phyloP scores from a whole-genome alignment of 441 rosid genomes.

The Dalechampia spathulata region DNA sequence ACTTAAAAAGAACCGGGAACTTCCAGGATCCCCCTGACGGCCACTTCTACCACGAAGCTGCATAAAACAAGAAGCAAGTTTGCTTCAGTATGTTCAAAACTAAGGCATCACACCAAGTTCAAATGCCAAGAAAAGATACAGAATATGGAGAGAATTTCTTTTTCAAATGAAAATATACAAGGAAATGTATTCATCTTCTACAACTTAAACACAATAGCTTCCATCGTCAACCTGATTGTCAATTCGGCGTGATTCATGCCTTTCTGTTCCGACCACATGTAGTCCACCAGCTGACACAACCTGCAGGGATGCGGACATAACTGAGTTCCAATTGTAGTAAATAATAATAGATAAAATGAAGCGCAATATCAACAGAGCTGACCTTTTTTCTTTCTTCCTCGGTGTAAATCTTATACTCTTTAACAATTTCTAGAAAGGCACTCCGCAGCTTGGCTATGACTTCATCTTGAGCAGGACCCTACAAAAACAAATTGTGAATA shows the following conservation, averaged over 20 bases:
- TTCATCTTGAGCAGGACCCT: slow-evolving; percentile 95
- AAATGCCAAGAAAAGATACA: too few species aligned
- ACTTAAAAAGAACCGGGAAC: slow-evolving; percentile 94
- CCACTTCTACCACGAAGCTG: slow-evolving; percentile 96
- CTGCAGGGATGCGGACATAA: slow-evolving; percentile 31
- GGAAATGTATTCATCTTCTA: too few species aligned
- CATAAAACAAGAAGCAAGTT: slow-evolving; percentile 12
- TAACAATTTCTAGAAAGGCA: slow-evolving; percentile 66
- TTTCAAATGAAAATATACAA: slow-evolving; percentile 2
- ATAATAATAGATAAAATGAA: slow-evolving; percentile 6
- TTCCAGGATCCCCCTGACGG: slow-evolving; percentile 98
- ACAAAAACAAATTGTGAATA: slow-evolving; percentile 9
- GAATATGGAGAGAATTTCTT: too few species aligned
- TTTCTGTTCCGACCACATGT: slow-evolving; percentile 91
- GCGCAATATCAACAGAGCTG: slow-evolving; percentile 6
- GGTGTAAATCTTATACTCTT: slow-evolving; percentile 75
- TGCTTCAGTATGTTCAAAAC: slow-evolving; percentile 2
- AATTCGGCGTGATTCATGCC: slow-evolving; percentile 89
- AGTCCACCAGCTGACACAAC: slow-evolving; percentile 93
- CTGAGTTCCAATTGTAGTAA: slow-evolving; percentile 10
- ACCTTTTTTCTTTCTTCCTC: slow-evolving; percentile 90
- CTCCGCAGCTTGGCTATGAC: slow-evolving; percentile 74
- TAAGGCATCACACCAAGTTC: background rate
- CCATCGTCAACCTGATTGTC: slow-evolving; percentile 73
- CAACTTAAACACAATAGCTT: background rate